Evolutionary conservation across 495 filamentous ascomycete genomes (phyloP), one percentile per base, ranked within the genome.

Genomic region (Cetradonia linearis): DNA sequence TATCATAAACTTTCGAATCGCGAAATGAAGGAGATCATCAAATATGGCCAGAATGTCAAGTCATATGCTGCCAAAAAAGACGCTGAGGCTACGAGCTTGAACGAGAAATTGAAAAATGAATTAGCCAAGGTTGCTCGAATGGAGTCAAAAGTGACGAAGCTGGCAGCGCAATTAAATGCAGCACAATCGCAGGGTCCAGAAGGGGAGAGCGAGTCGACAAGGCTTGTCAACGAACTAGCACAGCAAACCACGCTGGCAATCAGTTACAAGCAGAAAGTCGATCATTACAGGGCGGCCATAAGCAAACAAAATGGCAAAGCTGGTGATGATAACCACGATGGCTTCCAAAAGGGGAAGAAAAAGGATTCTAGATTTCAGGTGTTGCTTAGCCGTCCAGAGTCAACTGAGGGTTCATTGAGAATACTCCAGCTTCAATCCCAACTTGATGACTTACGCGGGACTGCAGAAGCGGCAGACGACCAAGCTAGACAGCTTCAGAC

Each of bases 51-150:
- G 27, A 77, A 88, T 55, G 90, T 91, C 11, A 95, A 91, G 70
- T 87, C 83, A 52, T 97, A 88, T 69, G 93, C 93, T 37, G 86
- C 84, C 66, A 86, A 87, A 73, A 96, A 96, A 70, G 93, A 98
- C 70, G 77, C 76, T 0, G 86, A 95, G 67, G 87, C 87, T 27
- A 76, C 81, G 20, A 81, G 87, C 28, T 72, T 96, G 37, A 77
- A 77, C 28, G 83, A 87, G 59, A 85, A 85, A 66, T 76, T 97
- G 33, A 79, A 78, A 59, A 83, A 87, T 53, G 84, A 81, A 71
- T 70, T 78, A 66, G 58, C 77, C 74, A 77, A 78, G 71, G 82
- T 76, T 27, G 63, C 74, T 47, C 71, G 73, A 36, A 76, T 79
- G 75, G 78, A 83, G 58, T 68, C 69, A 9, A 80, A 81, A 61